Conservation (phyloP, 2,329 filamentous ascomycete species). For the Xylariaceae sp. region DNA sequence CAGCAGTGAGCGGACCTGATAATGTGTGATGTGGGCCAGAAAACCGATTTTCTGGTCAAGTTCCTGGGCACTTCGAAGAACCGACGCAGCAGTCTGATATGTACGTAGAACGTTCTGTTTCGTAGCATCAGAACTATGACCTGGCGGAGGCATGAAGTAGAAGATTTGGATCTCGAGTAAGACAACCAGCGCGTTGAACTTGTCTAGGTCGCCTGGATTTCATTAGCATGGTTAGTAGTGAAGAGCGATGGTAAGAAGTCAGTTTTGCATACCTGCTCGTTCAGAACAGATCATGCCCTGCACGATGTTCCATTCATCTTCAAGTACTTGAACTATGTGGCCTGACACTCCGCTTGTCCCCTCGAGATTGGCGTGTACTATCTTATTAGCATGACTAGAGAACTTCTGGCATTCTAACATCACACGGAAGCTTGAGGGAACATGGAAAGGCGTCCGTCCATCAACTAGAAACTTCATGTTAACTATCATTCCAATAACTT, state of each 20-base stretch:
- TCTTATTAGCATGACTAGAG: slow-evolving; percentile 44
- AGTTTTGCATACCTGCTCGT: slow-evolving; percentile 39
- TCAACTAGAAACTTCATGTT: slow-evolving; percentile 28
- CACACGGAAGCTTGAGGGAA: slow-evolving; percentile 43
- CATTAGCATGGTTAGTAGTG: slow-evolving; percentile 14
- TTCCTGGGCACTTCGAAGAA: slow-evolving; percentile 40
- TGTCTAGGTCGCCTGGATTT: slow-evolving; percentile 38
- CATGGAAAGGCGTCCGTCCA: slow-evolving; percentile 35
- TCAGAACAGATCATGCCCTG: slow-evolving; percentile 42
- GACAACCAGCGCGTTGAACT: slow-evolving; percentile 45
- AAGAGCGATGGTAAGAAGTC: not conserved
- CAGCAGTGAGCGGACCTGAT: slow-evolving; percentile 44
- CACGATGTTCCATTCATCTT: slow-evolving; percentile 48
- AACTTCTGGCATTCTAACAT: slow-evolving; percentile 48
- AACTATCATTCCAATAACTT: not conserved
- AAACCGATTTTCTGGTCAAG: slow-evolving; percentile 37
- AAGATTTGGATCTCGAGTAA: slow-evolving; percentile 50
- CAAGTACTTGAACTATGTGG: slow-evolving; percentile 43
- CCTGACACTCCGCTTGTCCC: slow-evolving; percentile 43
- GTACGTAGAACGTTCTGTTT: slow-evolving; percentile 42
- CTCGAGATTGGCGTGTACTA: slow-evolving; percentile 44
- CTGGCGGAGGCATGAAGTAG: slow-evolving; percentile 45
- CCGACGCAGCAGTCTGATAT: slow-evolving; percentile 44
- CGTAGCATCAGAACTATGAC: slow-evolving; percentile 36
- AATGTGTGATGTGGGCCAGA: slow-evolving; percentile 45